Evolutionary conservation across 1,139 yeast genomes (phyloP).

Genomic region (Yamadazyma triangularis): DNA sequence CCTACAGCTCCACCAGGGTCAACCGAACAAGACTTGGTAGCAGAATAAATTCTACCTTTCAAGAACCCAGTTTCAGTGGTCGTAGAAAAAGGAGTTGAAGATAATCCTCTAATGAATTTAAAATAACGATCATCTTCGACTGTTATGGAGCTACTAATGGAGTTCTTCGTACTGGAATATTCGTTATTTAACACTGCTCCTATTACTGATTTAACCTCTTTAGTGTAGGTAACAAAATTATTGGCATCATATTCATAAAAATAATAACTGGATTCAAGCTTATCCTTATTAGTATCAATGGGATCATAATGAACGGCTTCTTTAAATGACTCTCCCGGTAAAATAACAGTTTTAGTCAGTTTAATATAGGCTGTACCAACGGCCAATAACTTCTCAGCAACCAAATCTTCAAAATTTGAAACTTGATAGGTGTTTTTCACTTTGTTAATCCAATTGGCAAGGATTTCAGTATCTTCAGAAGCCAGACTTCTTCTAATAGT

Average conservation of each 20-base stretch:
- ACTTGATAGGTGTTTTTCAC: conserved; percentile 7
- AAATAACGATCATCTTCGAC: conserved; percentile 6
- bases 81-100: conserved; percentile 2
- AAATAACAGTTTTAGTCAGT: conserved; percentile 13
- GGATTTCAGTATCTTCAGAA: too few species aligned
- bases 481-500: too few species aligned
- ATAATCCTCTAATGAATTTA: neutral
- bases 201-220: conserved; percentile 2
- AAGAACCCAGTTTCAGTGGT: conserved; percentile 7
- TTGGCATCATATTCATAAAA: conserved; percentile 11
- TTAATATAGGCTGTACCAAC: conserved; percentile 13
- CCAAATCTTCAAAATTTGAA: conserved; percentile 11
- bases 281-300: conserved; percentile 6
- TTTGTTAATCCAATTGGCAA: conserved; percentile 4
- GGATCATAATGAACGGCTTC: conserved; percentile 11
- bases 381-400: conserved; percentile 10
- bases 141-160: conserved; percentile 7
- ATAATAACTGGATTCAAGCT: neutral
- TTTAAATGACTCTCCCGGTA: conserved; percentile 13
- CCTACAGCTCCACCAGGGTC: conserved; percentile 7
- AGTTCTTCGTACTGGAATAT: conserved; percentile 6
- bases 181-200: conserved; percentile 16
- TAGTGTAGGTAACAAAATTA: conserved; percentile 2
- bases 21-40: conserved; percentile 9
- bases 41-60: conserved; percentile 3